These are phyloP conservation scores for Nothopassalora personata DNA, from an alignment of 2,329 filamentous ascomycete genomes.

Conservation along the genomic window DNA sequence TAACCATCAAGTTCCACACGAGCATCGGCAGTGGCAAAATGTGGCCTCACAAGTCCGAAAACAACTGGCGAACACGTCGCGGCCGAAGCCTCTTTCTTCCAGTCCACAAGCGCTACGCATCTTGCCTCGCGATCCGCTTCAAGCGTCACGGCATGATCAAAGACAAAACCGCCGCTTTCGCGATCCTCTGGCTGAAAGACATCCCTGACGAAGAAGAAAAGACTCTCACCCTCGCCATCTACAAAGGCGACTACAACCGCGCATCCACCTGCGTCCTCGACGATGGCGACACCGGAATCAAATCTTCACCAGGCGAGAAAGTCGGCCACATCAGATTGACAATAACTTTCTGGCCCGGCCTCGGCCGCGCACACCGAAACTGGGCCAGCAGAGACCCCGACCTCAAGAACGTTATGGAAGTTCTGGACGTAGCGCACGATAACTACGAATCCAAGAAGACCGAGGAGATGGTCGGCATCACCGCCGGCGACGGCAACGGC, in stretches of 20 bases:
- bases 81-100: conserved; percentile 48
- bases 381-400: conserved; percentile 53
- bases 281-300: neutral
- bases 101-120: conserved; percentile 57
- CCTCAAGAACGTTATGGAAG: conserved; percentile 58
- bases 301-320: conserved; percentile 46
- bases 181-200: conserved; percentile 64
- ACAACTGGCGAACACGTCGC: conserved; percentile 49
- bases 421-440: conserved; percentile 57
- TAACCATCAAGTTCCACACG: conserved; percentile 55
- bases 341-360: conserved; percentile 56
- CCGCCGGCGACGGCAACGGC: conserved; percentile 10
- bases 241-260: conserved; percentile 59
- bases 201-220: conserved; percentile 61
- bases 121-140: conserved; percentile 54
- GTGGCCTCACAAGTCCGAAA: conserved; percentile 36
- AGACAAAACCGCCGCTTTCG: conserved; percentile 56
- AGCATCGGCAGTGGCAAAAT: conserved; percentile 56
- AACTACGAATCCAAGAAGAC: conserved; percentile 42
- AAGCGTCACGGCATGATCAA: conserved; percentile 44
- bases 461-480: conserved; percentile 23
- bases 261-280: conserved; percentile 45
- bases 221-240: conserved; percentile 56
- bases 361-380: conserved; percentile 54
- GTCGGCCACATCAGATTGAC: conserved; percentile 55